These are phyloP conservation scores for Phytophthora constricta DNA, from an alignment of 352 stramenopile species.

Conservation along the genomic window DNA sequence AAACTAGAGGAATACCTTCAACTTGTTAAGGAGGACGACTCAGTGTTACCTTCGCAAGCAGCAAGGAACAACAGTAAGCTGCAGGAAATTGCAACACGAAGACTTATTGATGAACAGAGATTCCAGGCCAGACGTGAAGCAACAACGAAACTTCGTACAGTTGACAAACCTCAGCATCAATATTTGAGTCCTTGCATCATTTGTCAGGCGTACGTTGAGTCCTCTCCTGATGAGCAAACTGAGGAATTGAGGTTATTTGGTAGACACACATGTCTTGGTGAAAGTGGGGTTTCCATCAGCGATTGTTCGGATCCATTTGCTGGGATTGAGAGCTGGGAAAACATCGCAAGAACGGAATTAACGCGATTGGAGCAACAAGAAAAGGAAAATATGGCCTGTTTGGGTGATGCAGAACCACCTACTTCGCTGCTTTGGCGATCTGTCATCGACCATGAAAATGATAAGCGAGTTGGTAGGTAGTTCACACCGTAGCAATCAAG, in stretches of 20 bases:
- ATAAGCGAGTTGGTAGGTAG: no score
- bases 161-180: neutral
- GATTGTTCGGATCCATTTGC: neutral
- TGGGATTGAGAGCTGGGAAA: constrained; percentile 4
- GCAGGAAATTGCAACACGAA: neutral
- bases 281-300: neutral
- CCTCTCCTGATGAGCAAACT: neutral
- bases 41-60: neutral
- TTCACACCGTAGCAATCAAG: no score
- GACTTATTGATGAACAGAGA: constrained; percentile 10
- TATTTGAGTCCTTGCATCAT: constrained; percentile 6
- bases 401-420: neutral
- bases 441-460: no score
- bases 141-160: constrained; percentile 4
- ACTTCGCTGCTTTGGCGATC: constrained; percentile 8
- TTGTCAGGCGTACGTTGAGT: constrained; percentile 5
- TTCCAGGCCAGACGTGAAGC: neutral
- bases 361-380: constrained; percentile 6
- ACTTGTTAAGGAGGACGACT: constrained; percentile 3
- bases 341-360: neutral
- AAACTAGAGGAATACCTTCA: constrained; percentile 15
- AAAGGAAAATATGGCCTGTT: neutral
- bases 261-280: constrained; percentile 9
- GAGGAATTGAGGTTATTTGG: neutral
- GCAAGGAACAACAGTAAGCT: constrained; percentile 3